Conservation (phyloP, 352 stramenopile genomes). For the Pythium biforme region DNA sequence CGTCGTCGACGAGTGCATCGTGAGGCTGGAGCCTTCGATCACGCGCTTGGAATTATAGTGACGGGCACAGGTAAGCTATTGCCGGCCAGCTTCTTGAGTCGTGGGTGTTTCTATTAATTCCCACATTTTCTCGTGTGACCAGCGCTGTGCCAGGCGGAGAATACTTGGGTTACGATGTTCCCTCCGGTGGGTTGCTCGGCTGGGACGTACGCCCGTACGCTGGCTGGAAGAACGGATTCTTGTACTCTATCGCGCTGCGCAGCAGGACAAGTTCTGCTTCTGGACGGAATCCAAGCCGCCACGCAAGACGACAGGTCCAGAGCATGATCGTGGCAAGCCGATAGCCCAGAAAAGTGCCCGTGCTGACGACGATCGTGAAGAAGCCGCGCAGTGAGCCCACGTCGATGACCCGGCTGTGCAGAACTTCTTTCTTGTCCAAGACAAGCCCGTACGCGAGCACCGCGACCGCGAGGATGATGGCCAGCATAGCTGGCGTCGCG, state of each 20-base stretch:
- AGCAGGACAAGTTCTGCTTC: constrained; percentile 22
- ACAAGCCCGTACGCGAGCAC: constrained; percentile 14
- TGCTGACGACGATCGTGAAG: constrained; percentile 24
- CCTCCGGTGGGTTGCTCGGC: not conserved
- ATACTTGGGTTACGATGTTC: not conserved
- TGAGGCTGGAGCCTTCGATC: not conserved
- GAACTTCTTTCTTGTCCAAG: constrained; percentile 1
- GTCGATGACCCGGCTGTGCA: constrained; percentile 16
- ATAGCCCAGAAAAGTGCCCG: constrained; percentile 21
- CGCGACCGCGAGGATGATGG: constrained; percentile 12
- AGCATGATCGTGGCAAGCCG: constrained; percentile 19
- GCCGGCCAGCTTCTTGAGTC: too few species aligned
- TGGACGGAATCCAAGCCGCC: constrained; percentile 5
- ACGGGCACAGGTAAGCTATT: not conserved
- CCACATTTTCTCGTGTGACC: too few species aligned
- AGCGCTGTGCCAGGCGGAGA: too few species aligned
- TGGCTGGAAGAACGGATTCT: constrained; percentile 20
- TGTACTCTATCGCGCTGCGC: constrained; percentile 17
- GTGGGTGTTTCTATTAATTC: not conserved
- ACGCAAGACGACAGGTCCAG: constrained; percentile 20
- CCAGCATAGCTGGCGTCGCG: constrained; percentile 2
- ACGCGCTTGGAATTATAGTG: not conserved
- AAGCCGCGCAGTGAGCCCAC: constrained; percentile 13
- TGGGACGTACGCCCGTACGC: constrained; percentile 3
- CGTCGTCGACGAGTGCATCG: constrained; percentile 14